Percentiles rank a stretch among this genome's conserved stretches.
These are phyloP conservation scores for Glycyrrhiza uralensis DNA, from an alignment of 306 rosid species.

Conservation along the genomic window DNA sequence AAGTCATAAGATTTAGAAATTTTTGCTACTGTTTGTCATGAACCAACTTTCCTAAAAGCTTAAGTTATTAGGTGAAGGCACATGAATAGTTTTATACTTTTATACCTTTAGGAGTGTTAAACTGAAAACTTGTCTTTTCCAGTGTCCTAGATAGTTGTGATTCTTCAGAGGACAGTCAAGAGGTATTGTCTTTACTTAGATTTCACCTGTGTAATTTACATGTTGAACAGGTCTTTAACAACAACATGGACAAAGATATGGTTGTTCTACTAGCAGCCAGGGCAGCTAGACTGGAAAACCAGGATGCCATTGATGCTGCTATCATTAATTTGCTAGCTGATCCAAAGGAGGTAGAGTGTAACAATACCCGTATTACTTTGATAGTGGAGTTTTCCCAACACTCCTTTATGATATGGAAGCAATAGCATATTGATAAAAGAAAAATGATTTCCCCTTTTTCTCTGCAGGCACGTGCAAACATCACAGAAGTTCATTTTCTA, in stretches of 20 bases:
- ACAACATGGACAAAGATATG: slow-evolving; percentile 61
- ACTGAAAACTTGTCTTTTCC: not conserved
- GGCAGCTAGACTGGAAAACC: slow-evolving; percentile 81
- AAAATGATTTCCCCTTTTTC: not conserved
- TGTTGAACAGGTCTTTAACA: slow-evolving; percentile 62
- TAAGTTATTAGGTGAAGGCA: not conserved
- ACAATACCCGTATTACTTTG: not conserved
- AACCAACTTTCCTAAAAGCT: not conserved
- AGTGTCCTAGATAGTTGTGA: slow-evolving; percentile 4
- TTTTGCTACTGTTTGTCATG: not conserved
- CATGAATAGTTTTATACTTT: not conserved
- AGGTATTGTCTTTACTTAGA: slow-evolving; percentile 10
- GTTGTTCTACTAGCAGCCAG: slow-evolving; percentile 77
- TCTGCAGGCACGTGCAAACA: slow-evolving; percentile 70
- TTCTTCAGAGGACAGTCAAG: slow-evolving; percentile 1
- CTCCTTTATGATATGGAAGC: slow-evolving; percentile 6
- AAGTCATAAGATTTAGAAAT: not conserved
- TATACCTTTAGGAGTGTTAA: not conserved
- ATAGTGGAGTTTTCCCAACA: not conserved
- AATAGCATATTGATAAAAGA: slow-evolving; percentile 10
- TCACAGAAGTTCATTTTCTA: slow-evolving; percentile 79
- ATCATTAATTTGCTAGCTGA: slow-evolving; percentile 77
- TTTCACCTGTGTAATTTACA: not conserved
- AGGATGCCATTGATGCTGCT: slow-evolving; percentile 84
- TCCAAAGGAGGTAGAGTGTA: slow-evolving; percentile 69